phyloP scores from a whole-genome alignment of 164 flowering plant species.

The Nymphaea thermarum region DNA sequence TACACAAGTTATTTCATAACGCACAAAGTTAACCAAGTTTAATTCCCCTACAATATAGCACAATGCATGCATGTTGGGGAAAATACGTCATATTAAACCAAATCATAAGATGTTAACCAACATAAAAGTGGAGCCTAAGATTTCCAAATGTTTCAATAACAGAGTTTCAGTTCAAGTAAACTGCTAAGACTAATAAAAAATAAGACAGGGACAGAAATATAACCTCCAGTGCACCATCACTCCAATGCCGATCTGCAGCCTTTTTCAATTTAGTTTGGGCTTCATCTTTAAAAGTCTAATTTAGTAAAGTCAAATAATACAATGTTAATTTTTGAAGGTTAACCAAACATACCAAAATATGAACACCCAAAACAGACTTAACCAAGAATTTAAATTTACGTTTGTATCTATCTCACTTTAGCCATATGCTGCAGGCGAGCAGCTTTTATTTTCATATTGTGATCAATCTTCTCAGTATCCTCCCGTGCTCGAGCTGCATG shows the following conservation, averaged over 20 bases:
- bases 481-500: constrained; percentile 82
- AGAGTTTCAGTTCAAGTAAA: not conserved
- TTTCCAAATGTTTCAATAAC: not conserved
- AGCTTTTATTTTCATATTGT: constrained; percentile 72
- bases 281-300: constrained; percentile 65
- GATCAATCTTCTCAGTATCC: constrained; percentile 84
- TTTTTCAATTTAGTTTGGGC: constrained; percentile 64
- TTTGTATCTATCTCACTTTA: not conserved
- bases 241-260: constrained; percentile 93
- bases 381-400: not conserved
- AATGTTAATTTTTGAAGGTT: too few species aligned
- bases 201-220: constrained; percentile 1
- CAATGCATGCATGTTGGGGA: too few species aligned
- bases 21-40: too few species aligned
- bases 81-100: not conserved
- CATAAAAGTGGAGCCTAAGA: not conserved
- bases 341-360: too few species aligned
- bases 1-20: too few species aligned
- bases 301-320: not conserved
- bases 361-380: not conserved
- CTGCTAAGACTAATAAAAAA: not conserved
- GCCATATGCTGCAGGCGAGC: constrained; percentile 37
- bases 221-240: constrained; percentile 95
- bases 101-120: not conserved
- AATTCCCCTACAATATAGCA: too few species aligned